These are phyloP conservation scores for Cyclanthera cordifolia DNA, from an alignment of 306 rosid species.

Conservation along the genomic window DNA sequence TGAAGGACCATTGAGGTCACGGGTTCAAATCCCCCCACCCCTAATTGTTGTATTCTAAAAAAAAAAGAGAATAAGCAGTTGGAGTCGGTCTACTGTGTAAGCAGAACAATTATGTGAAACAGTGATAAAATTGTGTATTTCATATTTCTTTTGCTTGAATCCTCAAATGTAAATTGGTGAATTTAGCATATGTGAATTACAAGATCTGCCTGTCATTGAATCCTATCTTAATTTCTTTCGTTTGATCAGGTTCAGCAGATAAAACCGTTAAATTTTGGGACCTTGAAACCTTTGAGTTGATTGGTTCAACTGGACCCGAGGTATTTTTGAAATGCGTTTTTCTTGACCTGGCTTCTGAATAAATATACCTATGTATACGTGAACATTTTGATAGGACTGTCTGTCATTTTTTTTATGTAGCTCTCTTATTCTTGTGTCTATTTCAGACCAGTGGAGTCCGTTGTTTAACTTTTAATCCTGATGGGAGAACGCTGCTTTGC, in stretches of 20 bases:
- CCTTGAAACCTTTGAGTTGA: constrained; percentile 96
- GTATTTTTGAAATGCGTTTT: constrained; percentile 32
- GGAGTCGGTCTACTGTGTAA: not conserved
- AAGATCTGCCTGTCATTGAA: not conserved
- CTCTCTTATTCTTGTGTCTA: constrained; percentile 9
- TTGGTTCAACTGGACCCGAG: constrained; percentile 99
- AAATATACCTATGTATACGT: constrained; percentile 6
- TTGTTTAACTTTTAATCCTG: constrained; percentile 78
- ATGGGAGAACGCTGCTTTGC: constrained; percentile 91
- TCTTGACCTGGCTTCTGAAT: constrained; percentile 13
- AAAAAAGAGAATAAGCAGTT: not conserved
- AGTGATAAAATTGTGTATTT: too few species aligned
- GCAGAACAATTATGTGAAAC: constrained; percentile 1
- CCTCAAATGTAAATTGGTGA: not conserved
- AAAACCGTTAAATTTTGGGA: constrained; percentile 98
- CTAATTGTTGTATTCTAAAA: too few species aligned
- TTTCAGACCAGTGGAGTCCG: constrained; percentile 90
- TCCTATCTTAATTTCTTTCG: constrained; percentile 12
- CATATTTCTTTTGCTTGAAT: too few species aligned
- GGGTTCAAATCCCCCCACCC: too few species aligned
- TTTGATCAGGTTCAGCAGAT: constrained; percentile 72
- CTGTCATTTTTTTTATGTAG: not conserved
- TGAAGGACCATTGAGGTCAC: too few species aligned
- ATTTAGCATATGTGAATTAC: not conserved
- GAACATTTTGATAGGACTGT: not conserved